Conservation (phyloP, 495 filamentous ascomycete species). For the Trichoderma reesei region DNA sequence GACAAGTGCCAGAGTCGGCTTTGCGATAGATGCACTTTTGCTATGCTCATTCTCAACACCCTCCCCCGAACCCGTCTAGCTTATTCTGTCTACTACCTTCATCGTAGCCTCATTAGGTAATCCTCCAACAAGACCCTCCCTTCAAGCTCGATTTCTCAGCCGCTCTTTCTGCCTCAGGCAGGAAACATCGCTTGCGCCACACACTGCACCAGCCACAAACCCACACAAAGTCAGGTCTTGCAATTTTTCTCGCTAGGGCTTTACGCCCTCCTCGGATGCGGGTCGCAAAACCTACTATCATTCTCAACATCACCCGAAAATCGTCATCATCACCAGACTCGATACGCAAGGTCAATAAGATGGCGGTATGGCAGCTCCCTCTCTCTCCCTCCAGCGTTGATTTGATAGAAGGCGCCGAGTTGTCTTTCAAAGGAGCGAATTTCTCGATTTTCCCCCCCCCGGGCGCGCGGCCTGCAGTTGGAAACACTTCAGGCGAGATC, state of each 20-base stretch:
- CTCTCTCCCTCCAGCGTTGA: no score
- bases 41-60: neutral
- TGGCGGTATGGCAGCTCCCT: conserved; percentile 11
- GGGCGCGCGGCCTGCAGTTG: no score
- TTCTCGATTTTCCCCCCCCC: neutral
- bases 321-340: conserved; percentile 12
- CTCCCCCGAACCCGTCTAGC: neutral
- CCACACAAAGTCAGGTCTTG: no score
- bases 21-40: neutral
- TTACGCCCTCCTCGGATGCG: conserved; percentile 8
- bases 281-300: conserved; percentile 8
- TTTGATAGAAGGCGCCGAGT: neutral
- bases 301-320: conserved; percentile 10
- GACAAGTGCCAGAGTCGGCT: no score
- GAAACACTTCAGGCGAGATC: no score
- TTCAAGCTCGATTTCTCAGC: neutral
- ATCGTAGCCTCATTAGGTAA: neutral
- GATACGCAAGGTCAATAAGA: conserved; percentile 11
- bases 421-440: neutral
- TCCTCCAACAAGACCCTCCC: neutral
- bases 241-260: conserved; percentile 7
- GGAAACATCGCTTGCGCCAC: neutral
- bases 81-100: neutral
- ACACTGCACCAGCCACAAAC: conserved; percentile 3
- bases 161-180: conserved; percentile 1